A percentile compares a stretch with the other conserved stretches of the same genome.
phyloP scores from a whole-genome alignment of 2,329 filamentous ascomycete species.

The Ceratocystiopsis minuta region DNA sequence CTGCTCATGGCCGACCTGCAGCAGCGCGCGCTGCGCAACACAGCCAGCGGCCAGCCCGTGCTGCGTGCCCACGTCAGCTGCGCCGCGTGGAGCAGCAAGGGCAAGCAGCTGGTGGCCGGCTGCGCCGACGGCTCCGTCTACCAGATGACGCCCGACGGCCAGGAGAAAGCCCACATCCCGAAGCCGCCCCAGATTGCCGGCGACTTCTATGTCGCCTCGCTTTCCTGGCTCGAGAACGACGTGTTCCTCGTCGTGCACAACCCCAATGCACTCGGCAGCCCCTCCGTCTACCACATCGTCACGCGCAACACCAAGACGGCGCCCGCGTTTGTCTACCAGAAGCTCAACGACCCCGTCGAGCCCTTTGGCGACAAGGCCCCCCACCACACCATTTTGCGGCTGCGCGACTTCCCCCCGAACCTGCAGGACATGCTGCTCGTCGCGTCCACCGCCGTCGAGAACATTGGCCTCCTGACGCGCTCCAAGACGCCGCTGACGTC shows the following conservation, averaged over 20 bases:
- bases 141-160: constrained; percentile 72
- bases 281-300: constrained; percentile 64
- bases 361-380: constrained; percentile 52
- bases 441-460: constrained; percentile 60
- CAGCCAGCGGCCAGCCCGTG: constrained; percentile 39
- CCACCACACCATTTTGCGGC: constrained; percentile 58
- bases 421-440: constrained; percentile 69
- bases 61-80: constrained; percentile 65
- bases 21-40: constrained; percentile 37
- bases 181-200: constrained; percentile 46
- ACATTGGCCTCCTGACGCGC: constrained; percentile 61
- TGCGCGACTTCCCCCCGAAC: constrained; percentile 65
- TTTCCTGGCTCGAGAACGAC: constrained; percentile 79
- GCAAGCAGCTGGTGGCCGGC: constrained; percentile 83
- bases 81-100: constrained; percentile 78
- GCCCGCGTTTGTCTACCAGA: constrained; percentile 51
- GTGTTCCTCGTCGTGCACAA: constrained; percentile 70
- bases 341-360: constrained; percentile 54
- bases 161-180: constrained; percentile 60
- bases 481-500: constrained; percentile 49
- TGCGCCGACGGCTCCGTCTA: constrained; percentile 60
- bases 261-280: constrained; percentile 37
- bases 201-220: constrained; percentile 56
- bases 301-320: constrained; percentile 39
- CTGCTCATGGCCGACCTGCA: constrained; percentile 71